A percentile compares a stretch with the other conserved stretches of the same genome.
phyloP scores from a whole-genome alignment of 164 flowering plant species.

The Litsea cubeba region DNA sequence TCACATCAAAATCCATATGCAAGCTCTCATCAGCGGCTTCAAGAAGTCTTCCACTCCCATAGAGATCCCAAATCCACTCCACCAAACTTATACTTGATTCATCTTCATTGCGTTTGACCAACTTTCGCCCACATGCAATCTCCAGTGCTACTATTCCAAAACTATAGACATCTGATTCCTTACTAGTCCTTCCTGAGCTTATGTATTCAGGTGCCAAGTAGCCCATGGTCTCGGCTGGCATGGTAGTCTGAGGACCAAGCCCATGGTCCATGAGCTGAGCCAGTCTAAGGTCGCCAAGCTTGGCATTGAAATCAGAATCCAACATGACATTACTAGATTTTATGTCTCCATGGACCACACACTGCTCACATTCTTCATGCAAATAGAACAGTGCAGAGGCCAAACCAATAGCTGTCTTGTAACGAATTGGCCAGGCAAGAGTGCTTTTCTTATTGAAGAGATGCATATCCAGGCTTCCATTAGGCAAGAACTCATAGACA shows the following conservation, averaged over 20 bases:
- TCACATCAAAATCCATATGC: conserved; percentile 14
- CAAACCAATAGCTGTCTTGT: conserved; percentile 4
- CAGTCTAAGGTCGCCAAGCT: conserved; percentile 9
- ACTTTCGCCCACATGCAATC: conserved; percentile 37
- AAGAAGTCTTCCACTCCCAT: conserved; percentile 24
- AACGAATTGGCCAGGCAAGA: conserved; percentile 15
- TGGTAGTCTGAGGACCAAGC: conserved; percentile 18
- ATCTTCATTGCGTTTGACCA: conserved; percentile 10
- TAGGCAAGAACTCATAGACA: conserved; percentile 41
- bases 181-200: conserved; percentile 35
- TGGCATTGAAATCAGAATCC: conserved; percentile 19
- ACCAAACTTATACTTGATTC: conserved; percentile 21
- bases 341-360: conserved; percentile 46
- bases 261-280: conserved; percentile 8
- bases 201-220: conserved; percentile 50
- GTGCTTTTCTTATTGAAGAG: conserved; percentile 21
- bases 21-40: conserved; percentile 27
- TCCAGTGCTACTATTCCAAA: conserved; percentile 46
- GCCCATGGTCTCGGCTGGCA: conserved; percentile 46
- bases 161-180: conserved; percentile 48
- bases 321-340: conserved; percentile 56
- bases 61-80: conserved; percentile 42
- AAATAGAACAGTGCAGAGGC: conserved; percentile 25
- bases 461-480: conserved; percentile 40
- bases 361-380: conserved; percentile 40